phyloP scores from a whole-genome alignment of 352 stramenopile species.

The Globisporangium acanthophoron region DNA sequence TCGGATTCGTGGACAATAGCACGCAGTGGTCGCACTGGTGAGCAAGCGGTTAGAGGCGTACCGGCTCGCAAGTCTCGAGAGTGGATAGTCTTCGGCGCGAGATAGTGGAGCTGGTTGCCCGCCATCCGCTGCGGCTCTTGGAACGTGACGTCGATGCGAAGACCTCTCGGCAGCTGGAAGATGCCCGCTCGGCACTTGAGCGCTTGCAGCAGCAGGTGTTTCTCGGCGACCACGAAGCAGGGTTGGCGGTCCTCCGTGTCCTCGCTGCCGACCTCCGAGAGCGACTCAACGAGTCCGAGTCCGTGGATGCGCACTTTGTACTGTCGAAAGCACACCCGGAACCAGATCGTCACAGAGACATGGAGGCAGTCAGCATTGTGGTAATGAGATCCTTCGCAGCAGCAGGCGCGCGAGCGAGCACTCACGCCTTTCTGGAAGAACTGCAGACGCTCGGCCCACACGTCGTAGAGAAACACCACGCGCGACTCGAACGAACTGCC shows the following conservation, averaged over 20 bases:
- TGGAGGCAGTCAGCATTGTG: not conserved
- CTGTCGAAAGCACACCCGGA: conserved; percentile 11
- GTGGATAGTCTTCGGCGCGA: conserved; percentile 32
- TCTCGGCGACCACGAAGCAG: conserved; percentile 57
- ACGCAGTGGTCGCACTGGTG: not conserved
- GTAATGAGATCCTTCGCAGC: not conserved
- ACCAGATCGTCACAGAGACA: not conserved
- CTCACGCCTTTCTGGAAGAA: conserved; percentile 60
- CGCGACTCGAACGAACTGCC: conserved; percentile 36
- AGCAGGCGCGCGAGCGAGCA: not conserved
- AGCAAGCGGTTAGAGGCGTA: not conserved
- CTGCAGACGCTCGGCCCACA: conserved; percentile 54
- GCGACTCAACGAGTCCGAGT: conserved; percentile 37
- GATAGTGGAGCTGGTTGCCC: conserved; percentile 56
- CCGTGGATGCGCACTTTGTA: conserved; percentile 58
- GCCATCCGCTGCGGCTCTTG: conserved; percentile 45
- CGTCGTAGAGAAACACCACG: conserved; percentile 72
- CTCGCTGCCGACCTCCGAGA: conserved; percentile 46
- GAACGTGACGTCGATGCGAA: conserved; percentile 43
- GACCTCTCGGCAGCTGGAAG: conserved; percentile 29
- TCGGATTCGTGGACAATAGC: not conserved
- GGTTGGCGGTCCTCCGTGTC: conserved; percentile 57
- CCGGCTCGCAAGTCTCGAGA: conserved; percentile 28
- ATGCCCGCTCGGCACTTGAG: conserved; percentile 23
- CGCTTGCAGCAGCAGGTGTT: conserved; percentile 46